phyloP scores from a whole-genome alignment of 2,329 filamentous ascomycete species.

The Ophiocordyceps polyrhachis-furcata region DNA sequence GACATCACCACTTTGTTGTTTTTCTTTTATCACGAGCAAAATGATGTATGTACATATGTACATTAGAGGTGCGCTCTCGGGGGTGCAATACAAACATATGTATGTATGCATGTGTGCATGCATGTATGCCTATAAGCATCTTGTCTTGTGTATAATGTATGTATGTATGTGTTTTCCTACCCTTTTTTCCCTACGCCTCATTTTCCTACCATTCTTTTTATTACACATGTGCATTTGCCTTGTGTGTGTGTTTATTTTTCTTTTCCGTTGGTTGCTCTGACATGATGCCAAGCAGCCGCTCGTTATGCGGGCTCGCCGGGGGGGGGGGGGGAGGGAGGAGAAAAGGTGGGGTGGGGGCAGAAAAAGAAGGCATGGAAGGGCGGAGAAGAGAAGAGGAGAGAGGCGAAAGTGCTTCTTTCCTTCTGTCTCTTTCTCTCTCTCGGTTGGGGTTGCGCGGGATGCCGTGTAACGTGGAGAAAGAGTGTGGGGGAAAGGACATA shows the following conservation, averaged over 20 bases:
- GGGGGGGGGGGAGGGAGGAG: neutral
- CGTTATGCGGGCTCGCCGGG: neutral
- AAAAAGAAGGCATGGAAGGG: neutral
- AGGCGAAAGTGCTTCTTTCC: neutral
- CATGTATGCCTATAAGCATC: too few species aligned
- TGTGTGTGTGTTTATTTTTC: neutral
- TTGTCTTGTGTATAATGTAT: too few species aligned
- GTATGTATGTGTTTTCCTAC: too few species aligned
- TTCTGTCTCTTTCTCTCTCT: too few species aligned
- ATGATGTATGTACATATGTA: neutral
- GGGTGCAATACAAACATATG: too few species aligned
- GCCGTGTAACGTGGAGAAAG: neutral
- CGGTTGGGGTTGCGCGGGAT: neutral
- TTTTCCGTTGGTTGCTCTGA: neutral
- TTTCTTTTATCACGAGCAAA: neutral
- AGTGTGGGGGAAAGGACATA: neutral
- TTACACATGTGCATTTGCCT: too few species aligned
- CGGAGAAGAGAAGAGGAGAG: neutral
- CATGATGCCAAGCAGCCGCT: neutral
- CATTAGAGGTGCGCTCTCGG: neutral
- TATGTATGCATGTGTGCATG: too few species aligned
- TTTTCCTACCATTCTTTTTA: too few species aligned
- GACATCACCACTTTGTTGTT: conserved; percentile 6
- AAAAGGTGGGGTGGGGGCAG: neutral
- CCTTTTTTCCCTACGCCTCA: too few species aligned